Conservation (phyloP, 2,329 filamentous ascomycete species). For the Graphilbum sp. region DNA sequence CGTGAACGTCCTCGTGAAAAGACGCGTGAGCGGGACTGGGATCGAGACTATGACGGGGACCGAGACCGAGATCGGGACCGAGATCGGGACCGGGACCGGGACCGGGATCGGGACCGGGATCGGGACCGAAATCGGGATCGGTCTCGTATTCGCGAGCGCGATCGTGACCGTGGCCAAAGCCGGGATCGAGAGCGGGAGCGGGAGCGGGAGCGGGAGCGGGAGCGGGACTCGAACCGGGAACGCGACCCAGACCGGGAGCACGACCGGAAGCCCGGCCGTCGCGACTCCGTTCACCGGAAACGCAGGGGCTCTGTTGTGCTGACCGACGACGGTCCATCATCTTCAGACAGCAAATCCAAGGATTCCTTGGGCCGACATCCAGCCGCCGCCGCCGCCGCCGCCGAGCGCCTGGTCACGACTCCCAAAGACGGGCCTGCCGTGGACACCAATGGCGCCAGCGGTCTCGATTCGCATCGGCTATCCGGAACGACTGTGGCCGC, state of each 20-base stretch:
- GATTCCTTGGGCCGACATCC: too few species aligned
- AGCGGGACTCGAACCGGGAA: constrained; percentile 7
- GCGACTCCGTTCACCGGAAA: constrained; percentile 13
- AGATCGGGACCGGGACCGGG: constrained; percentile 7
- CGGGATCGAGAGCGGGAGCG: background rate
- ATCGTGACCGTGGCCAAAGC: constrained; percentile 1
- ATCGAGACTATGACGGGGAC: background rate
- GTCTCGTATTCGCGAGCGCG: too few species aligned
- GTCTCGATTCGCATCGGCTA: constrained; percentile 4
- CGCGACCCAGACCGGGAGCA: background rate
- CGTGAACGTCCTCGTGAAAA: too few species aligned
- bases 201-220: constrained; percentile 1
- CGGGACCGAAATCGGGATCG: background rate
- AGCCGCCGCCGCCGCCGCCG: constrained; percentile 11
- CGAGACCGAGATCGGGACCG: background rate
- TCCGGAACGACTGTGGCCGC: background rate
- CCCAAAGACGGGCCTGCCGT: constrained; percentile 18
- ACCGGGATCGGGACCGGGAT: constrained; percentile 10
- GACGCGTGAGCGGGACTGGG: too few species aligned
- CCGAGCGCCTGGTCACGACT: constrained; percentile 18
- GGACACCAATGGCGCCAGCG: constrained; percentile 2
- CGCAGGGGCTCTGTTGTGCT: constrained; percentile 9
- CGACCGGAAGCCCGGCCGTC: constrained; percentile 11
- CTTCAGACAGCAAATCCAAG: constrained; percentile 22
- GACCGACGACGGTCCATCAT: constrained; percentile 21